Base-by-base conservation (phyloP, 176 grass and related monocot genomes). In the Microstegium vimineum region DNA sequence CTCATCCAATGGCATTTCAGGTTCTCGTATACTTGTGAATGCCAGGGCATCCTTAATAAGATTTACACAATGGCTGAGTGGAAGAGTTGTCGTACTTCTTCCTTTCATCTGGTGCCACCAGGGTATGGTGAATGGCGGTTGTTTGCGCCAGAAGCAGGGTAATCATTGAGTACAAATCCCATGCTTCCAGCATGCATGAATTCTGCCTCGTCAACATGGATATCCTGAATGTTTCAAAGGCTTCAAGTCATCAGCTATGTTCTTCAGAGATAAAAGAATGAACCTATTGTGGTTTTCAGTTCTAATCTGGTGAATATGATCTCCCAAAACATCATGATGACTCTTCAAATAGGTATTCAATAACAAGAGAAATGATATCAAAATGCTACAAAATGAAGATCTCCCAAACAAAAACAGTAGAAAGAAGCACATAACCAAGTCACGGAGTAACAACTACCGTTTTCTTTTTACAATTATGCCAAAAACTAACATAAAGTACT, bases 101-200 rank as follows among this genome's bases (percentile, higher is more conserved):
- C 65, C 26, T 43, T 62, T 72, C 54, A 79, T 49, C 75, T 79
- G 23, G 31, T 64, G 40, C 83, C 66, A 16, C 35, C 40, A 0
- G n/a, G 70, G 54, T 40, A 43, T 6, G 40, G 32, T 6, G 54
- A 62, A 52, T 71, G 66, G 31, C 52, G 30, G 36, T 34, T 63
- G 54, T 71, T 78, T 28, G 83, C 30, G 3, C 66, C 41, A 62
- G 75, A 63, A 72, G 38, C 4, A 2, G 74, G 75, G 61, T 71
- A 63, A 15, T 85, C 75, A 1, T 64, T 8, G 8, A 86, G 17
- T 12, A 32, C 23, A 11, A 73, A 37, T 32, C 66, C 11, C 25
- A 66, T 54, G 31, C 17, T 66, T 73, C 68, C 25, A 41, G 4
- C 28, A 30, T 51, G 17, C 10, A 51, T 6, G 2, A 79, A 66